Evolutionary conservation across 108 stramenopile species (phyloP).

Genomic region (Pseudonitzschia delicatissima): DNA sequence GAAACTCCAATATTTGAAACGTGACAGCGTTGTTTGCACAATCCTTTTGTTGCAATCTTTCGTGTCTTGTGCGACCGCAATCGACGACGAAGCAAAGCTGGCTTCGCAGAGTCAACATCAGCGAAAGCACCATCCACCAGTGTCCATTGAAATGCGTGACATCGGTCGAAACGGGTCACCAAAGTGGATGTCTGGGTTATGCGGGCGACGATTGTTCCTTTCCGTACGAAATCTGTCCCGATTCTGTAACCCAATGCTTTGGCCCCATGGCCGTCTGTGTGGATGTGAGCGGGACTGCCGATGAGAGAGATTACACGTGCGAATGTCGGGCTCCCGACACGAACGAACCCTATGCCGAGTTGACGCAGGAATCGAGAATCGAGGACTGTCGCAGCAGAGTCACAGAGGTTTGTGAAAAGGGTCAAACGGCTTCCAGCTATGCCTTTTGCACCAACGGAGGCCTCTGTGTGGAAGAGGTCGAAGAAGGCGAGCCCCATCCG

Average conservation of each 20-base stretch:
- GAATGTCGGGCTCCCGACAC: slow-evolving; percentile 2
- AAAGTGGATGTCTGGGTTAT: not conserved
- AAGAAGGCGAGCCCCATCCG: slow-evolving; percentile 29
- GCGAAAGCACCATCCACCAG: no score
- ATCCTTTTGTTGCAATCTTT: no score
- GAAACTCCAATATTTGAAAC: no score
- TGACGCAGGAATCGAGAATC: slow-evolving; percentile 27
- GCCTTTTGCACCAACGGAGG: slow-evolving; percentile 69
- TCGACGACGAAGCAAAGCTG: no score
- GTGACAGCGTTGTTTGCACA: no score
- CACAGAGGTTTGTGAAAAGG: slow-evolving; percentile 44
- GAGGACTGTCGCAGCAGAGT: slow-evolving; percentile 42
- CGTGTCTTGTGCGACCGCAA: no score
- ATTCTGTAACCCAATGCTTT: slow-evolving; percentile 21
- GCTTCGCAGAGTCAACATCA: no score
- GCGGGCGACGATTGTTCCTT: slow-evolving; percentile 37
- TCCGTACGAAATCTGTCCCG: slow-evolving; percentile 22
- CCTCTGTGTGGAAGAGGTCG: slow-evolving; percentile 34
- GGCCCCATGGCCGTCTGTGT: slow-evolving; percentile 11
- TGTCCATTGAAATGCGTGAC: not conserved
- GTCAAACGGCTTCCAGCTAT: slow-evolving; percentile 31
- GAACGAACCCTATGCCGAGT: no score
- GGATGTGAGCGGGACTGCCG: not conserved
- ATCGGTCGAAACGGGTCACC: not conserved
- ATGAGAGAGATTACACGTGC: slow-evolving; percentile 8